Evolutionary conservation across 331 rosid genomes (phyloP).

Genomic region (Malus hybrid): DNA sequence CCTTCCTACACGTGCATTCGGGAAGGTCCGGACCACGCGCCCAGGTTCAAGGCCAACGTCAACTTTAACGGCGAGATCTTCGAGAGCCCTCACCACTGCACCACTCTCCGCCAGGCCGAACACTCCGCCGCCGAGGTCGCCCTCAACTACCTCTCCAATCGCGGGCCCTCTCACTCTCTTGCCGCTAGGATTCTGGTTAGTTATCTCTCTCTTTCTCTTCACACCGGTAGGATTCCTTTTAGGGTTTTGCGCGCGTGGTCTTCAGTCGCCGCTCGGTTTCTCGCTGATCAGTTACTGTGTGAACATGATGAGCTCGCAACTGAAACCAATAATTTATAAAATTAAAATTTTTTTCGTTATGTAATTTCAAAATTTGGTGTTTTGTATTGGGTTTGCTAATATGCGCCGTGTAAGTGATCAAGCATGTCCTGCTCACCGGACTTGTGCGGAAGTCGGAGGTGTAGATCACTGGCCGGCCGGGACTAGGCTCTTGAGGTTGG

Average conservation of each 20-base stretch:
- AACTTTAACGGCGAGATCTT: slow-evolving; percentile 94
- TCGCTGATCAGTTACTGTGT: slow-evolving; percentile 6
- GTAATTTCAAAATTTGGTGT: not conserved
- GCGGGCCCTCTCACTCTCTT: slow-evolving; percentile 86
- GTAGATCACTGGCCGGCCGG: slow-evolving; percentile 9
- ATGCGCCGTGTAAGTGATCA: slow-evolving; percentile 16
- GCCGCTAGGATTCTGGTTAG: slow-evolving; percentile 83
- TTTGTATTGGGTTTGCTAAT: slow-evolving; percentile 3
- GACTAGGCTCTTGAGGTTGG: not conserved
- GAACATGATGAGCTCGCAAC: not conserved
- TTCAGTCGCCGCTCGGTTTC: not conserved
- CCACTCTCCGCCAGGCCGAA: slow-evolving; percentile 86
- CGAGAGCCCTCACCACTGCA: slow-evolving; percentile 70
- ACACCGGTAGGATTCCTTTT: slow-evolving; percentile 22
- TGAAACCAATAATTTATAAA: not conserved
- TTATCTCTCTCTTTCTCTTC: not conserved
- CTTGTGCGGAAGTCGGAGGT: slow-evolving; percentile 10
- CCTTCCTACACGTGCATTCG: slow-evolving; percentile 90
- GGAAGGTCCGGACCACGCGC: slow-evolving; percentile 98
- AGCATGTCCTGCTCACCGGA: not conserved
- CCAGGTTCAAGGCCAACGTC: slow-evolving; percentile 84
- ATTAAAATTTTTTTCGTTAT: not conserved
- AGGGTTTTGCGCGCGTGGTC: slow-evolving; percentile 7
- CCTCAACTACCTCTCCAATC: slow-evolving; percentile 70
- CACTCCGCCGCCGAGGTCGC: slow-evolving; percentile 93